Conservation (phyloP, 2,329 filamentous ascomycete genomes). For the Fusarium virguliforme region DNA sequence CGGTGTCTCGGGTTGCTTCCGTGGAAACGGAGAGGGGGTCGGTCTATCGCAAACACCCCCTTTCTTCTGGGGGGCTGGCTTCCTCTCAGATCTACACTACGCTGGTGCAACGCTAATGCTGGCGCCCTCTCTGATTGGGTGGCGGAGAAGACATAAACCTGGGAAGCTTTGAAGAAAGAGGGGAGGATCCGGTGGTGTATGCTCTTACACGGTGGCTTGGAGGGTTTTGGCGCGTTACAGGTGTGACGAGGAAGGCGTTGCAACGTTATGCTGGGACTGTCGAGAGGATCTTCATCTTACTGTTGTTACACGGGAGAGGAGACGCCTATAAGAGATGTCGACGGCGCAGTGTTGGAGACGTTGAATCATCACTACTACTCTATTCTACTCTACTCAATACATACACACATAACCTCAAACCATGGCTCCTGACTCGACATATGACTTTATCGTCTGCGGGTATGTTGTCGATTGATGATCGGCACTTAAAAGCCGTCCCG, state of each 20-base stretch:
- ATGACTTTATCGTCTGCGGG: slow-evolving; percentile 58
- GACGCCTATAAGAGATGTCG: slow-evolving; percentile 30
- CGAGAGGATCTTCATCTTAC: slow-evolving; percentile 19
- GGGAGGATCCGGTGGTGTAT: neutral
- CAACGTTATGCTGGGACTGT: slow-evolving; percentile 15
- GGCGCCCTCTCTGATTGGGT: slow-evolving; percentile 27
- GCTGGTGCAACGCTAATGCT: slow-evolving; percentile 6
- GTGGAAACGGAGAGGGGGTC: neutral
- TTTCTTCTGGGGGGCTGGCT: neutral
- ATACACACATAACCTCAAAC: neutral
- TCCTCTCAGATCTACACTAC: slow-evolving; percentile 9
- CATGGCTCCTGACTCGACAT: slow-evolving; percentile 47
- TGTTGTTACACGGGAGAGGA: neutral
- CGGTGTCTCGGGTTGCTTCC: slow-evolving; percentile 11
- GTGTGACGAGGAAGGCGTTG: slow-evolving; percentile 22
- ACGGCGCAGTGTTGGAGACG: slow-evolving; percentile 5
- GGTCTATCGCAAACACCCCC: neutral
- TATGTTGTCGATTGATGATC: slow-evolving; percentile 39
- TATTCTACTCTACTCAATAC: slow-evolving; percentile 6
- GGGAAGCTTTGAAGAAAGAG: neutral
- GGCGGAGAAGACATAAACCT: neutral
- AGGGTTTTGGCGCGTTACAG: slow-evolving; percentile 16
- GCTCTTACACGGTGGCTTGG: neutral
- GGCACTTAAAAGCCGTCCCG: neutral
- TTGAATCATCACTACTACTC: slow-evolving; percentile 7